These are phyloP conservation scores for Circinella minor DNA, from an alignment of 371 early-diverging fungal genomes.

Conservation along the genomic window DNA sequence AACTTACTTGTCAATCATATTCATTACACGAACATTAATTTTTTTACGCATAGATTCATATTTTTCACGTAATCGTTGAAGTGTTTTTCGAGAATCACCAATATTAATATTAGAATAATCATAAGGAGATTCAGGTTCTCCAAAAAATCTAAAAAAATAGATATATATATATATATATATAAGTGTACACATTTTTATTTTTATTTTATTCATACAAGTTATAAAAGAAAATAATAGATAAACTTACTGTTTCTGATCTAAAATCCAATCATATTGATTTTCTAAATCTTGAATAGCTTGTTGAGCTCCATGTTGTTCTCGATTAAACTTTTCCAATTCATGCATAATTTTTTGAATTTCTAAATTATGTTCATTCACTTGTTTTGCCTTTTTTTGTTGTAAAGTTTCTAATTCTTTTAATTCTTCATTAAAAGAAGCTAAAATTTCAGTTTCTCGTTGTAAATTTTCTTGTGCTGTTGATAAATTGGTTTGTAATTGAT, in stretches of 20 bases:
- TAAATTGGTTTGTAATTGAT: constrained; percentile 21
- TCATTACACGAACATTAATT: constrained; percentile 94
- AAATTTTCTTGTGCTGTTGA: constrained; percentile 25
- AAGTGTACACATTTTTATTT: too few species aligned
- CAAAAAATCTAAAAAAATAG: constrained; percentile 81
- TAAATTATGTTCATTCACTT: constrained; percentile 65
- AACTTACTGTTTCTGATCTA: constrained; percentile 84
- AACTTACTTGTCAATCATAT: constrained; percentile 87
- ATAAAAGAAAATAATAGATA: too few species aligned
- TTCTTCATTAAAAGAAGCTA: constrained; percentile 48
- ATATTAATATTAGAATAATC: constrained; percentile 81
- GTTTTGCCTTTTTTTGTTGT: constrained; percentile 63
- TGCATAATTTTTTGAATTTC: constrained; percentile 74
- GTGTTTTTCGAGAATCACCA: constrained; percentile 68
- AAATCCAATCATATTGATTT: constrained; percentile 84
- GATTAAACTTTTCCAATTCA: constrained; percentile 72
- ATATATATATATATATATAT: too few species aligned
- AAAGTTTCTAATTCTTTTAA: constrained; percentile 64
- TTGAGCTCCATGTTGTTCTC: constrained; percentile 64
- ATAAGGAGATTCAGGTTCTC: constrained; percentile 76
- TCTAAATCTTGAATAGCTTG: constrained; percentile 59
- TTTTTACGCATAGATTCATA: constrained; percentile 83
- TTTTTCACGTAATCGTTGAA: constrained; percentile 74
- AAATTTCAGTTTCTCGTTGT: constrained; percentile 27
- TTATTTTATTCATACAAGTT: too few species aligned